Evolutionary conservation across 1,139 yeast species (phyloP).

Genomic region (Nadsonia starkeyi-henricii): DNA sequence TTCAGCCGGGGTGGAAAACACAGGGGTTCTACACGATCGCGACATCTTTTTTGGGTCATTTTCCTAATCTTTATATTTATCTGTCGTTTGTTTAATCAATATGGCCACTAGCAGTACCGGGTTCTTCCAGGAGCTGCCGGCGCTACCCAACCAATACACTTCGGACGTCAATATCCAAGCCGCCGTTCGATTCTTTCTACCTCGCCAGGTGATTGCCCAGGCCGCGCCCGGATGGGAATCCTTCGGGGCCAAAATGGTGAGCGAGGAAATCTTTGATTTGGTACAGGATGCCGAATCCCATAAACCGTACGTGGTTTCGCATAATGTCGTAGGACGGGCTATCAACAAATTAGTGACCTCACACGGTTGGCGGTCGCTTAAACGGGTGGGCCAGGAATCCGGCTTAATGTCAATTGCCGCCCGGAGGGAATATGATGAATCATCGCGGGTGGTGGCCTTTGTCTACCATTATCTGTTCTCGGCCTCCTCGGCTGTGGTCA

Average conservation of each 20-base stretch:
- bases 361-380: slow-evolving; percentile 21
- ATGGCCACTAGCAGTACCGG: slow-evolving; percentile 18
- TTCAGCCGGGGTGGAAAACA: no score
- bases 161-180: slow-evolving; percentile 16
- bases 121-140: slow-evolving; percentile 17
- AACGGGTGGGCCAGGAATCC: slow-evolving; percentile 15
- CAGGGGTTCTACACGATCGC: no score
- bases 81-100: no score
- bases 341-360: slow-evolving; percentile 18
- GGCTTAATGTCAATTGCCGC: slow-evolving; percentile 20
- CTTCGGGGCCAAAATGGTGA: slow-evolving; percentile 16
- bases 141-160: slow-evolving; percentile 15
- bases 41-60: no score
- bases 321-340: slow-evolving; percentile 19
- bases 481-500: slow-evolving; percentile 21
- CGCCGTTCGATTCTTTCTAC: slow-evolving; percentile 11
- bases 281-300: slow-evolving; percentile 20
- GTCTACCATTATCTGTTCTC: slow-evolving; percentile 17
- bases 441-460: slow-evolving; percentile 17
- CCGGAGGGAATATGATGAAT: slow-evolving; percentile 15
- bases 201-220: slow-evolving; percentile 7
- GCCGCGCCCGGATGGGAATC: slow-evolving; percentile 11
- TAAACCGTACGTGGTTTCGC: slow-evolving; percentile 17
- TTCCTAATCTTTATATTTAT: no score
- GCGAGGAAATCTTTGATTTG: slow-evolving; percentile 17